These are phyloP conservation scores for Effrenium voratum DNA, from an alignment of 73 alveolate species.

Conservation along the genomic window DNA sequence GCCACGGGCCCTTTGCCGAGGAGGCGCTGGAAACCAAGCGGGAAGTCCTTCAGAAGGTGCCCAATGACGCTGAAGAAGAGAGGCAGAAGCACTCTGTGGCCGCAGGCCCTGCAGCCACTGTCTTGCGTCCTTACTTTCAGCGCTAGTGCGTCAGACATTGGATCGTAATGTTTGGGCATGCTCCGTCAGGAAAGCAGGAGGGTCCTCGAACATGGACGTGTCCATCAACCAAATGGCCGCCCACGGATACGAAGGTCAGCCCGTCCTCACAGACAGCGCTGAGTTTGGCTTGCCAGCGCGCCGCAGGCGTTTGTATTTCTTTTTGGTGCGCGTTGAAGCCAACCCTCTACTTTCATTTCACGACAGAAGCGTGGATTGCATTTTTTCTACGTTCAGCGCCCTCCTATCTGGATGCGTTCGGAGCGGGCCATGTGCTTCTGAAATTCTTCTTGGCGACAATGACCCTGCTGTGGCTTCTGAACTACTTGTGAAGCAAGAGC, in stretches of 20 bases:
- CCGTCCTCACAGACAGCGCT: conserved; percentile 11
- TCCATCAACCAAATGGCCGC: not conserved
- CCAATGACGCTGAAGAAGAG: not conserved
- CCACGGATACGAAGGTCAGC: conserved; percentile 39
- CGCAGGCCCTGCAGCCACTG: not conserved
- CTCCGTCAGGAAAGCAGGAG: not conserved
- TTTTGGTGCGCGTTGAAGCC: not conserved
- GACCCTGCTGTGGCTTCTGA: not conserved
- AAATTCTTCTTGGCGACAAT: not conserved
- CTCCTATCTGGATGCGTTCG: not conserved
- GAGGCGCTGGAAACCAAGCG: not conserved
- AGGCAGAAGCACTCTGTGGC: conserved; percentile 11
- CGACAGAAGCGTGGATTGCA: not conserved
- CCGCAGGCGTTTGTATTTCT: conserved; percentile 28
- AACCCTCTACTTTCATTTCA: conserved; percentile 23
- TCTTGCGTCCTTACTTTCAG: too few relatives aligned
- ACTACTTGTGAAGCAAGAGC: too few relatives aligned
- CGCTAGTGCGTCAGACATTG: too few relatives aligned
- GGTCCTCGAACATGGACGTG: conserved; percentile 23
- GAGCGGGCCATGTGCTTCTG: not conserved
- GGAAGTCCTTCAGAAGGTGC: not conserved
- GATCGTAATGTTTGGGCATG: too few relatives aligned
- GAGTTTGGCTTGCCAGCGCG: conserved; percentile 49
- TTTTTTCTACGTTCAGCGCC: conserved; percentile 23
- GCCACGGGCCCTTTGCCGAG: not conserved